Conservation (phyloP, 2,329 filamentous ascomycete species). For the Pseudogymnoascus destructans region DNA sequence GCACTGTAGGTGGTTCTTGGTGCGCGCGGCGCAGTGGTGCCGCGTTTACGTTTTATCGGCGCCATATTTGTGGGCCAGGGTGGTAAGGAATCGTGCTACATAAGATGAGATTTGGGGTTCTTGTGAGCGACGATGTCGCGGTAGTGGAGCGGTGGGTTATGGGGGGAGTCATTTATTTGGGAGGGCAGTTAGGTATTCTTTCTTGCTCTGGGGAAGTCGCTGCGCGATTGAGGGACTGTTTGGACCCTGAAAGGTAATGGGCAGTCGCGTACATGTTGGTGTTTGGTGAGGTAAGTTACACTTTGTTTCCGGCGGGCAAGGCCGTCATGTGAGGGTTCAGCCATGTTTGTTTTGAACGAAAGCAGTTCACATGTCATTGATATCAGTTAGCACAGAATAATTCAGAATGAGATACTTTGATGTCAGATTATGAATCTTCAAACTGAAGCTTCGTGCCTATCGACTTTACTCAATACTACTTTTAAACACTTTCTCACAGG, state of each 20-base stretch:
- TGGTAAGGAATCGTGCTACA: neutral
- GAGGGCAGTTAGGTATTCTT: neutral
- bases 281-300: neutral
- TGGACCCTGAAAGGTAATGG: neutral
- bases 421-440: neutral
- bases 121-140: neutral
- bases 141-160: neutral
- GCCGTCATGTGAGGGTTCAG: neutral
- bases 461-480: neutral
- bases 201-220: neutral
- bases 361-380: neutral
- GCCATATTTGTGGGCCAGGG: slow-evolving; percentile 7
- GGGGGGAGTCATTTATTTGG: neutral
- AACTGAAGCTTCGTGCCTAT: neutral
- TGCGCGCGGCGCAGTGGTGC: neutral
- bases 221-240: slow-evolving; percentile 8
- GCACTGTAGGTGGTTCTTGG: neutral
- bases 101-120: neutral
- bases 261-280: slow-evolving; percentile 5
- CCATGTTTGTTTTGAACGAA: neutral
- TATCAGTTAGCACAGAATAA: neutral
- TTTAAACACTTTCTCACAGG: neutral
- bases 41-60: slow-evolving; percentile 6
- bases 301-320: neutral
- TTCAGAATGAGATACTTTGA: neutral